These are phyloP conservation scores for Mycena rebaudengoi DNA, from an alignment of 768 basidiomycete genomes.

Conservation along the genomic window DNA sequence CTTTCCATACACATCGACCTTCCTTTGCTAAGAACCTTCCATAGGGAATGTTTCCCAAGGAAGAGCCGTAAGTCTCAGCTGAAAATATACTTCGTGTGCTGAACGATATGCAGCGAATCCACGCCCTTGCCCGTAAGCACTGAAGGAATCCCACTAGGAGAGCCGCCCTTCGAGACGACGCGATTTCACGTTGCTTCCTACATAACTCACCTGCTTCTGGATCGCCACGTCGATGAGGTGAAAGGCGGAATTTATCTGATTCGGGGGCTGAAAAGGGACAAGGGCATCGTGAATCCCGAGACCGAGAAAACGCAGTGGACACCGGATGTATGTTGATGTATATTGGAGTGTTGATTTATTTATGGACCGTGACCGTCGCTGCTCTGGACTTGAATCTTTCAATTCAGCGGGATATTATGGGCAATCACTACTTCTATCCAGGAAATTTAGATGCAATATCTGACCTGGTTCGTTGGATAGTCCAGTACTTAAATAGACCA, in stretches of 20 bases:
- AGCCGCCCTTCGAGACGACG: constrained; percentile 15
- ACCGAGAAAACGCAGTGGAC: constrained; percentile 13
- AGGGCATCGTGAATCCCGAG: neutral
- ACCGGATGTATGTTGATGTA: constrained; percentile 11
- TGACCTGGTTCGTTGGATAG: no score
- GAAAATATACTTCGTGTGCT: no score
- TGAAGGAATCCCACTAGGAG: neutral
- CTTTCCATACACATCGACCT: neutral
- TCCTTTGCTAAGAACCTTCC: no score
- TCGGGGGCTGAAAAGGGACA: constrained; percentile 1
- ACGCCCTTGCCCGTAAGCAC: neutral
- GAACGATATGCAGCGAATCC: neutral
- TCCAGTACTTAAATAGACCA: no score
- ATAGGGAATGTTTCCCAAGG: neutral
- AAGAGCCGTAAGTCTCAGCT: neutral
- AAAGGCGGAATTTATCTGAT: neutral
- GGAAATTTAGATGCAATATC: no score
- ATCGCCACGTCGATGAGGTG: neutral
- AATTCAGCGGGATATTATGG: no score
- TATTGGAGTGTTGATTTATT: no score
- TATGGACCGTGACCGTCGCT: no score
- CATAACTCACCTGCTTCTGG: constrained; percentile 3
- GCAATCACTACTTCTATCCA: no score
- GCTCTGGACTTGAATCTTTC: no score
- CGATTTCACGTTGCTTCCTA: constrained; percentile 11